Percentiles rank a stretch among this genome's conserved stretches.
Evolutionary conservation across 2,329 filamentous ascomycete species (phyloP).

Genomic region (Colletotrichum spaethianum): DNA sequence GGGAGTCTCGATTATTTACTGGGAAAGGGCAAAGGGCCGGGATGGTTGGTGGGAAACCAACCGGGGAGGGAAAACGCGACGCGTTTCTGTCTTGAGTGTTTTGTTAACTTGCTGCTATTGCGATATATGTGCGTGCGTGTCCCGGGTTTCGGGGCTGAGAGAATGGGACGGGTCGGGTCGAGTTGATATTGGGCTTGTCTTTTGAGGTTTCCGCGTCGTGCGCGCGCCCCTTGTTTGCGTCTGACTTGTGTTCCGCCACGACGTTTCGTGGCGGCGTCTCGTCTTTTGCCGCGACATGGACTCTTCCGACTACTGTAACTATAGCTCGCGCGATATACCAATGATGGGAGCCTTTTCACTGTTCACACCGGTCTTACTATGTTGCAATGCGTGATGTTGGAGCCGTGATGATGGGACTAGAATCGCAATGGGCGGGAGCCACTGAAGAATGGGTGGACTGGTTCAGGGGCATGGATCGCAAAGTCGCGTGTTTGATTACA

Average conservation of each 20-base stretch:
- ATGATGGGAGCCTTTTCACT: conserved; percentile 33
- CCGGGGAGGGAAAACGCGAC: conserved; percentile 32
- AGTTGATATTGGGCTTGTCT: neutral
- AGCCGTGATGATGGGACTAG: neutral
- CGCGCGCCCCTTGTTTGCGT: neutral
- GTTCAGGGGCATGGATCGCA: neutral
- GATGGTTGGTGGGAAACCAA: conserved; percentile 32
- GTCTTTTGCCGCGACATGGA: neutral
- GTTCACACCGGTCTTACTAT: neutral
- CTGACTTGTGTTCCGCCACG: neutral
- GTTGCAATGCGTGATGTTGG: neutral
- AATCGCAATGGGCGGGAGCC: too few relatives aligned
- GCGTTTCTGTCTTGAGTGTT: conserved; percentile 25
- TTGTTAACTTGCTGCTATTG: conserved; percentile 5
- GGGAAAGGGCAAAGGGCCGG: conserved; percentile 34
- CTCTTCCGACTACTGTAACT: conserved; percentile 36
- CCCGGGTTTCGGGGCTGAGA: neutral
- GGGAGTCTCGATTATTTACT: conserved; percentile 33
- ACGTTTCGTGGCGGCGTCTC: neutral
- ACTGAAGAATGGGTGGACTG: neutral
- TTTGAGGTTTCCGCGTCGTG: neutral
- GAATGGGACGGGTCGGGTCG: neutral
- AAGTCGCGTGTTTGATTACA: neutral
- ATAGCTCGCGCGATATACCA: conserved; percentile 41
- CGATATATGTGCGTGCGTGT: neutral